Evolutionary conservation across 1,284 basidiomycete species (phyloP).

Genomic region (Volvariella volvacea): DNA sequence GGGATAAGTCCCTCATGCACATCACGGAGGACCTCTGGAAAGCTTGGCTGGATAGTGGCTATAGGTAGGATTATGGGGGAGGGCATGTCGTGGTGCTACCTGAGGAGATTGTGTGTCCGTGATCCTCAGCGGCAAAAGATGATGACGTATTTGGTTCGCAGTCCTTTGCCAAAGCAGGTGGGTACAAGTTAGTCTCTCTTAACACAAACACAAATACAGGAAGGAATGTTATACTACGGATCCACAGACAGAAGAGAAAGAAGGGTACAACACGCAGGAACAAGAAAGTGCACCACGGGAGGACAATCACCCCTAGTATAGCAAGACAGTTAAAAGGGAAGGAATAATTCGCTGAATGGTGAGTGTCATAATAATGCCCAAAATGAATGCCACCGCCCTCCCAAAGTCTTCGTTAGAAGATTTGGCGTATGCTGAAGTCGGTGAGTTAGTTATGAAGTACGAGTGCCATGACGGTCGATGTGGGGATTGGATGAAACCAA

Average conservation of each 20-base stretch:
- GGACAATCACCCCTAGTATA: too few species aligned
- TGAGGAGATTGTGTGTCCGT: too few species aligned
- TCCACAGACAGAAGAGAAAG: too few species aligned
- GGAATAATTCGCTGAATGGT: background rate
- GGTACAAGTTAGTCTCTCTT: too few species aligned
- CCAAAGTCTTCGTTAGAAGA: background rate
- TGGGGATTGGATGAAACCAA: background rate
- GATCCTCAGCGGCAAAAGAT: too few species aligned
- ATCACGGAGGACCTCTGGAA: conserved; percentile 51
- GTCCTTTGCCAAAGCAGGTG: too few species aligned
- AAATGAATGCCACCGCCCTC: background rate
- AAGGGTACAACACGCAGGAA: too few species aligned
- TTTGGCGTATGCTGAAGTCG: background rate
- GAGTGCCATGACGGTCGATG: background rate
- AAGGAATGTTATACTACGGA: too few species aligned
- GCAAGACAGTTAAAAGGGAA: too few species aligned
- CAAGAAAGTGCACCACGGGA: too few species aligned
- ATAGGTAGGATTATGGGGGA: conserved; percentile 35
- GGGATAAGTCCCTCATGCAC: conserved; percentile 48
- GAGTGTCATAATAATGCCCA: background rate
- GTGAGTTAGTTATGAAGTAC: conserved; percentile 5
- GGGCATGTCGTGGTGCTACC: conserved; percentile 6
- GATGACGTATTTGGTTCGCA: too few species aligned
- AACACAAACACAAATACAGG: too few species aligned
- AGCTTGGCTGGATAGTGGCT: conserved; percentile 58